Base-by-base conservation (phyloP, 805 yeast species). In the Hanseniaspora occidentalis region DNA sequence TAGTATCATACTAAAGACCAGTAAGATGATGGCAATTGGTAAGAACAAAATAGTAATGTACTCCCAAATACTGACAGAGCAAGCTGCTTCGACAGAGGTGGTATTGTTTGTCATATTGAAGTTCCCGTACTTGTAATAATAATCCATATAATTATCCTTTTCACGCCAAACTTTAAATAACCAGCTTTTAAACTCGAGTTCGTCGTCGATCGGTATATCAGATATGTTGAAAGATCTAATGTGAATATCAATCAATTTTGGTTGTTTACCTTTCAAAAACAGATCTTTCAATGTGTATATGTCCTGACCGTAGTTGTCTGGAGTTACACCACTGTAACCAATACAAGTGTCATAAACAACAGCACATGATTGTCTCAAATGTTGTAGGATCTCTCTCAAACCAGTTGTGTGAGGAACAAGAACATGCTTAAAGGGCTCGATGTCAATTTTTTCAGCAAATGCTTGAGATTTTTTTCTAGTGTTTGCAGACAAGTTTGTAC, bases 371-470 rank as follows among this genome's bases (percentile, higher is more conserved):
- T 64, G 56, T 17, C 67, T 58, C 45, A 89, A 67, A 42, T 72
- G 69, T 38, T 70, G 63, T 43, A 88, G 66, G 7, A 79, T 67
- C 43, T 75, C 73, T 50, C 81, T 75, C 22, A 92, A 64, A 0
- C 98, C 98, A 25, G 89, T 75, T 0, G 72, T 67, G 42, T 94
- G 73, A 13, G 98, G 98, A n/a, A 86, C 60, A 45, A 92, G 65
- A 11, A 83, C 75, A 55, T 84, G 77, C 31, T 70, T 66, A 47
- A 79, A 66, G 1, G 68, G 64, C 6, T 72, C 66, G 26, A 62
- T 64, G 4, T 66, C 69, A 19, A 67, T 53, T 46, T 77, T 72
- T 5, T 56, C 60, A 17, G 85, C 80, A 59, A 65, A 92, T 6
- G 56, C 65, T 14, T 64, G 66, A 7, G 88, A 75, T 43, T 73